A percentile compares a stretch with the other conserved stretches of the same genome.
Conservation (phyloP, 805 yeast genomes). For the Metschnikowia noctiluminum region DNA sequence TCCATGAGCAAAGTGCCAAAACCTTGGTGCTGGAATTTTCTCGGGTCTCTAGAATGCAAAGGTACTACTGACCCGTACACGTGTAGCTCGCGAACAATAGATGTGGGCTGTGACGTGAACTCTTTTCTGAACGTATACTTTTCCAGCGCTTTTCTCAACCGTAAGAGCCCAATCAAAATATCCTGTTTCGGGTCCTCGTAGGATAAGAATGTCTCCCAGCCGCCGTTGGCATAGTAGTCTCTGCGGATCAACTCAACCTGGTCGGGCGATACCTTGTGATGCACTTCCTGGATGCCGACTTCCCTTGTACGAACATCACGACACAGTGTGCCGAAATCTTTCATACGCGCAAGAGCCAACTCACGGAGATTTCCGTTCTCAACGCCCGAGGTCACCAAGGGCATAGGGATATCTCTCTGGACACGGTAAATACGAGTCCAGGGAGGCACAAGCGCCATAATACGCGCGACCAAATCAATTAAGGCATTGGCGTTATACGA, state of each 20-base stretch:
- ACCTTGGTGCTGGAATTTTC: conserved; percentile 98
- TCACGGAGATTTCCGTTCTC: conserved; percentile 97
- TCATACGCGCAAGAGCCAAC: conserved; percentile 94
- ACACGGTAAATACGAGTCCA: conserved; percentile 99
- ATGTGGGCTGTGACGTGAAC: conserved; percentile 76
- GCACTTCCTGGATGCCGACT: conserved; percentile 98
- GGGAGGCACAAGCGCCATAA: conserved; percentile 94
- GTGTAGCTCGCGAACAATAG: conserved; percentile 94
- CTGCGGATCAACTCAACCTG: conserved; percentile 94
- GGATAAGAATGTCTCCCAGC: conserved; percentile 96
- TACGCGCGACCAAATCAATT: conserved; percentile 92
- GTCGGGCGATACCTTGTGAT: conserved; percentile 93
- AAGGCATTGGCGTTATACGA: conserved; percentile 93
- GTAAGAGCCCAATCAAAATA: conserved; percentile 83
- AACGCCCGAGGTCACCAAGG: conserved; percentile 94
- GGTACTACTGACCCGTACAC: conserved; percentile 98
- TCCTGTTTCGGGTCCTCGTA: conserved; percentile 98
- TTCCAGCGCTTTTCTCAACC: conserved; percentile 85
- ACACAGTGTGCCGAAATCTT: conserved; percentile 93
- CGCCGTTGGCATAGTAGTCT: conserved; percentile 96
- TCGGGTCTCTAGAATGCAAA: conserved; percentile 90
- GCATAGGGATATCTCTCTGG: conserved; percentile 99
- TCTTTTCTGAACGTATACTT: conserved; percentile 90
- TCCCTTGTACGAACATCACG: conserved; percentile 97
- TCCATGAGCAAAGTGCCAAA: conserved; percentile 97